Conservation (phyloP, 345 rosid genomes). For the Euclidium syriacum region DNA sequence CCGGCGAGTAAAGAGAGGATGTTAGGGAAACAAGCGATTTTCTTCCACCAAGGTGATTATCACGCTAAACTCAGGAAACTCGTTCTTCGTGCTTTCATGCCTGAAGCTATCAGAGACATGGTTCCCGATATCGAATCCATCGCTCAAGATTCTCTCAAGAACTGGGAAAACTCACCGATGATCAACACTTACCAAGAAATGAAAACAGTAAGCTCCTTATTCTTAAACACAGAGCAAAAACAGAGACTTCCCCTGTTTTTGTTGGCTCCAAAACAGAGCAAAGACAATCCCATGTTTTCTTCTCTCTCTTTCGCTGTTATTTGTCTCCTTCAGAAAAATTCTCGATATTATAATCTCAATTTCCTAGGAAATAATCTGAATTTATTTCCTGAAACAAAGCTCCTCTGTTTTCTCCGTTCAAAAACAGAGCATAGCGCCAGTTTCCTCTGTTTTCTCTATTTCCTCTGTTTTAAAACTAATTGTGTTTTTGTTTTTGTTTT, state of each 20-base stretch:
- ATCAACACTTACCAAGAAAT: constrained; percentile 71
- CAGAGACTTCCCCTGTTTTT: not conserved
- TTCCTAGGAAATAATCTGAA: too few relatives aligned
- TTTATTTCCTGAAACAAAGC: constrained; percentile 15
- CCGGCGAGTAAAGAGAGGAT: constrained; percentile 90
- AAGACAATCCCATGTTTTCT: not conserved
- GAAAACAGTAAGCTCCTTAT: constrained; percentile 73
- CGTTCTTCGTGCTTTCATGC: constrained; percentile 73
- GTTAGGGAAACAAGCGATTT: constrained; percentile 77
- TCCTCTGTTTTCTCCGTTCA: not conserved
- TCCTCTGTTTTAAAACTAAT: not conserved
- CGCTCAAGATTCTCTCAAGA: constrained; percentile 38
- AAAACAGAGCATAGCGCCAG: constrained; percentile 1
- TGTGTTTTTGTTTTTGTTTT: not conserved
- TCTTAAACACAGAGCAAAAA: constrained; percentile 20
- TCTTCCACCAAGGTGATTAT: constrained; percentile 82
- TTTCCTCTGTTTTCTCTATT: not conserved
- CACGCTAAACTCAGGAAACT: constrained; percentile 71
- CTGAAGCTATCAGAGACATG: constrained; percentile 46
- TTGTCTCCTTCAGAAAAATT: not conserved
- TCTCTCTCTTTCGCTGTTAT: not conserved
- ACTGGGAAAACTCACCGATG: constrained; percentile 37
- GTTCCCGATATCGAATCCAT: constrained; percentile 53
- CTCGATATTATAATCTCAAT: too few relatives aligned
- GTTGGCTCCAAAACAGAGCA: constrained; percentile 1